Conservation (phyloP, 768 basidiomycete genomes). For the Ramaria sp. region DNA sequence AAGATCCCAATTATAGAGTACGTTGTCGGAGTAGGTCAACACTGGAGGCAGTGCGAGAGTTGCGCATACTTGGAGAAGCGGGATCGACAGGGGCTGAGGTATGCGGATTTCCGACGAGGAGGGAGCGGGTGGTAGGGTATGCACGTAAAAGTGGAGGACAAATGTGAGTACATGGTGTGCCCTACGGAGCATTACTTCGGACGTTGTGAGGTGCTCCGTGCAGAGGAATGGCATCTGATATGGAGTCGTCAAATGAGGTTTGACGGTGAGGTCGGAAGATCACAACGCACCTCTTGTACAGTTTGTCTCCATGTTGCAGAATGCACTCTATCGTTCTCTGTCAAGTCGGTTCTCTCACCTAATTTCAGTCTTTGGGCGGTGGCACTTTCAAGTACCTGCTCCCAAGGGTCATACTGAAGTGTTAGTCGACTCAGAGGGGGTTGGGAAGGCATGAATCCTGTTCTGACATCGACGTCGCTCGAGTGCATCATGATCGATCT, state of each 20-base stretch:
- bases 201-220: constrained; percentile 35
- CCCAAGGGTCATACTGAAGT: constrained; percentile 61
- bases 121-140: no score
- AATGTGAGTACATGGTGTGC: no score
- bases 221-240: constrained; percentile 44
- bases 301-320: no score
- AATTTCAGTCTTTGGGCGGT: no score
- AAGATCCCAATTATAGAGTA: constrained; percentile 72
- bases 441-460: constrained; percentile 84
- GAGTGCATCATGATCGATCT: no score
- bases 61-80: constrained; percentile 58
- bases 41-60: constrained; percentile 77
- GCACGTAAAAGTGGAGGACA: no score
- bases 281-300: no score
- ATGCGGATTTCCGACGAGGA: no score
- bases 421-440: constrained; percentile 59
- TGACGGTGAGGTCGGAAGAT: background rate
- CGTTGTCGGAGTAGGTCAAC: constrained; percentile 84
- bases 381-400: no score
- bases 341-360: constrained; percentile 31
- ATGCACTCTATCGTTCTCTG: constrained; percentile 29
- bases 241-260: background rate
- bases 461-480: constrained; percentile 83
- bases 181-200: no score
- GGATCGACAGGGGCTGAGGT: constrained; percentile 56